These are phyloP conservation scores for Collybiopsis luxurians DNA, from an alignment of 768 basidiomycete species.

Conservation along the genomic window DNA sequence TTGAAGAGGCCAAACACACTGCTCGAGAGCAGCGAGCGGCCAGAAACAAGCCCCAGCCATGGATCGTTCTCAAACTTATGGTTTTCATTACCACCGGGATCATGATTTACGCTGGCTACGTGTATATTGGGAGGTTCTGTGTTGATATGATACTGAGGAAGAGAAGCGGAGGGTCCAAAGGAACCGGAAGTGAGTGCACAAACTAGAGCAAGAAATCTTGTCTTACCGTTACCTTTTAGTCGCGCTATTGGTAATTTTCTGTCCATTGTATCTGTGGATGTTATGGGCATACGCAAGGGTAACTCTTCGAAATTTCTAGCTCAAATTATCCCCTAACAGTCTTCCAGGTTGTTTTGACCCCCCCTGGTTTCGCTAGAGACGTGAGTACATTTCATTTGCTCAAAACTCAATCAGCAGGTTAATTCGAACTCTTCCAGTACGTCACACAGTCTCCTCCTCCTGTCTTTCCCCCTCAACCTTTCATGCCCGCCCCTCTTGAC, in stretches of 20 bases:
- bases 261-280: conserved; percentile 64
- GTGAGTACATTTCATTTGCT: conserved; percentile 35
- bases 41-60: conserved; percentile 60
- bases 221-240: conserved; percentile 39
- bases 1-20: conserved; percentile 43
- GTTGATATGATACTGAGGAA: conserved; percentile 61
- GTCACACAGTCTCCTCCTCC: conserved; percentile 24
- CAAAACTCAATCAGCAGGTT: conserved; percentile 1
- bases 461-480: conserved; percentile 15
- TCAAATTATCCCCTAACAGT: not conserved
- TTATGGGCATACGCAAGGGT: conserved; percentile 77
- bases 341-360: conserved; percentile 55
- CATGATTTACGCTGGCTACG: conserved; percentile 69
- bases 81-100: conserved; percentile 58
- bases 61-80: conserved; percentile 70
- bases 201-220: not conserved
- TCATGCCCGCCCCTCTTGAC: not conserved
- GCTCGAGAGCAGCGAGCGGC: conserved; percentile 39
- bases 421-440: conserved; percentile 19
- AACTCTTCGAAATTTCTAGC: not conserved
- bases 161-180: conserved; percentile 43
- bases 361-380: conserved; percentile 68
- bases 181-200: conserved; percentile 62
- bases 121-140: conserved; percentile 73
- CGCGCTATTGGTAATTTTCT: conserved; percentile 61